Conservation (phyloP, 257 asterid genomes). For the Capsicum rhomboideum region DNA sequence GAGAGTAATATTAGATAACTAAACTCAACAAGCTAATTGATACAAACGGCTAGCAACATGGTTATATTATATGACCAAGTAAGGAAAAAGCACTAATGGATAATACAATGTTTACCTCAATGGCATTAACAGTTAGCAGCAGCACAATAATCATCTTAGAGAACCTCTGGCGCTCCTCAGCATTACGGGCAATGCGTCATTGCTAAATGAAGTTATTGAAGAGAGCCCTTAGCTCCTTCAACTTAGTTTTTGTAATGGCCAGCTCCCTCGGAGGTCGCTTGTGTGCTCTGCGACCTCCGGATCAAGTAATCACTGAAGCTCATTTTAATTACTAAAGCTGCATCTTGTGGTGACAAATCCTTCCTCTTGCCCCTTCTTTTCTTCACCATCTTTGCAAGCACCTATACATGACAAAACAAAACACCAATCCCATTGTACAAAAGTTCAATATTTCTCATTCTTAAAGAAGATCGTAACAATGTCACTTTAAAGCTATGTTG, state of each 20-base stretch:
- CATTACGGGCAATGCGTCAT: constrained; percentile 49
- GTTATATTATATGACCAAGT: background rate
- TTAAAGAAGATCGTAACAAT: too few relatives aligned
- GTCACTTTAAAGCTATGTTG: background rate
- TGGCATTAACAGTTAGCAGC: constrained; percentile 88
- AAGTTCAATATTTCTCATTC: background rate
- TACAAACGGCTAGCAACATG: background rate
- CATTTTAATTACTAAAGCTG: constrained; percentile 60
- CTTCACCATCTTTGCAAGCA: constrained; percentile 61
- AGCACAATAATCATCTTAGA: constrained; percentile 81
- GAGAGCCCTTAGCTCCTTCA: constrained; percentile 31
- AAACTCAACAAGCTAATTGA: background rate
- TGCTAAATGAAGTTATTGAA: constrained; percentile 92
- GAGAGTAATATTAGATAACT: background rate
- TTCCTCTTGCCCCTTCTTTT: constrained; percentile 65
- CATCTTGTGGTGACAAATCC: constrained; percentile 57
- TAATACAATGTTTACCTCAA: constrained; percentile 45
- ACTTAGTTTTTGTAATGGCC: constrained; percentile 80
- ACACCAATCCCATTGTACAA: background rate
- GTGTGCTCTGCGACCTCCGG: too few relatives aligned
- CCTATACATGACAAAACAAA: constrained; percentile 23
- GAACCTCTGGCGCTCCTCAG: constrained; percentile 83
- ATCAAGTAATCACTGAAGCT: too few relatives aligned
- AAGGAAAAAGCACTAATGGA: background rate
- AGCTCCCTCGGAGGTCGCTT: constrained; percentile 78